Percentiles rank a stretch among this genome's conserved stretches.
Evolutionary conservation across 208 protist genomes (phyloP).

Genomic region (Trypanosoma scelopori): DNA sequence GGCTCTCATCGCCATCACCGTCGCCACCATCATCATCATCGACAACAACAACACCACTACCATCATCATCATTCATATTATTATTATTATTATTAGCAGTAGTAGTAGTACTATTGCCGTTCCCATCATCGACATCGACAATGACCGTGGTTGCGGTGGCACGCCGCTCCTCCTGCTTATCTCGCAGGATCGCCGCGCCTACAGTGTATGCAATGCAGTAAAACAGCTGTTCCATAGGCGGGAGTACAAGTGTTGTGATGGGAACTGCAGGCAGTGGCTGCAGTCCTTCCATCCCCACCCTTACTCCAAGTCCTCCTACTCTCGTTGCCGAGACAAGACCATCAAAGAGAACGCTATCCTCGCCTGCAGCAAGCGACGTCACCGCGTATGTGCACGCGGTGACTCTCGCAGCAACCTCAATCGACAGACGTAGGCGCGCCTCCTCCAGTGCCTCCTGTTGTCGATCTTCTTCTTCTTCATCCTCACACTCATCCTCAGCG

Average conservation of each 20-base stretch:
- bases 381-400: constrained; percentile 45
- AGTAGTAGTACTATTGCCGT: neutral
- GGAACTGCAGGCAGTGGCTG: constrained; percentile 7
- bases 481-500: constrained; percentile 13
- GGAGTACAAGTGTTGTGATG: constrained; percentile 46
- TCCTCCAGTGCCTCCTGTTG: constrained; percentile 51
- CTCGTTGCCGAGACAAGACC: constrained; percentile 12
- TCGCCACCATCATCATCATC: constrained; percentile 19
- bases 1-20: constrained; percentile 8
- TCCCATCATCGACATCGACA: constrained; percentile 8
- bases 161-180: constrained; percentile 29
- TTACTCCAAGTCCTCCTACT: neutral
- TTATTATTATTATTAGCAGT: neutral
- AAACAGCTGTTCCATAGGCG: constrained; percentile 54
- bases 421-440: constrained; percentile 50
- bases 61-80: neutral
- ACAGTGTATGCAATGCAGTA: constrained; percentile 64
- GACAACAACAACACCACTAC: constrained; percentile 9
- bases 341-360: constrained; percentile 56
- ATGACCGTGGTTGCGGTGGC: constrained; percentile 6
- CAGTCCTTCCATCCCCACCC: too few relatives aligned
- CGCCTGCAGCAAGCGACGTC: constrained; percentile 46
- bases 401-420: constrained; percentile 60
- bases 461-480: constrained; percentile 32
- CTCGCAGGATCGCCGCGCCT: constrained; percentile 51